Percentiles rank a stretch among this genome's conserved stretches.
These are phyloP conservation scores for Herpotrichia juniperi DNA, from an alignment of 2,329 filamentous ascomycete genomes.

Conservation along the genomic window DNA sequence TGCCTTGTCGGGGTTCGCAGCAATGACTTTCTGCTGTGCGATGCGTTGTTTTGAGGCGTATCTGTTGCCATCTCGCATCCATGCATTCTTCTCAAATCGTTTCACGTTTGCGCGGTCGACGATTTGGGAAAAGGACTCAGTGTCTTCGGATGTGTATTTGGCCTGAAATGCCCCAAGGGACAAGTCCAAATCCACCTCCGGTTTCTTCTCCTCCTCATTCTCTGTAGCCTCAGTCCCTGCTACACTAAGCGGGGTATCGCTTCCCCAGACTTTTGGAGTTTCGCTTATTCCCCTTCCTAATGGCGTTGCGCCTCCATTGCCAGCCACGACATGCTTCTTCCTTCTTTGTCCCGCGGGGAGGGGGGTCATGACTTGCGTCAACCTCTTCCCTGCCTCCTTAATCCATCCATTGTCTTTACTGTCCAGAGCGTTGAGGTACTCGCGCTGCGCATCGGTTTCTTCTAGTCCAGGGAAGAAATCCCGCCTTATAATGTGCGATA, in stretches of 20 bases:
- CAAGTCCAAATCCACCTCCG: slow-evolving; percentile 74
- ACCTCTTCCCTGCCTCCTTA: slow-evolving; percentile 70
- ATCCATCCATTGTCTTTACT: slow-evolving; percentile 89
- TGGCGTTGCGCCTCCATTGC: slow-evolving; percentile 37
- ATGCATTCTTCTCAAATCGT: slow-evolving; percentile 81
- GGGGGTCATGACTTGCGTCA: slow-evolving; percentile 79
- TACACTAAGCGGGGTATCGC: slow-evolving; percentile 75
- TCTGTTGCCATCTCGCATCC: slow-evolving; percentile 89
- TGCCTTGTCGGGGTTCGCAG: slow-evolving; percentile 57
- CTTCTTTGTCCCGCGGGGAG: slow-evolving; percentile 57
- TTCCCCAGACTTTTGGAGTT: slow-evolving; percentile 69
- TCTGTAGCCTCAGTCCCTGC: slow-evolving; percentile 42
- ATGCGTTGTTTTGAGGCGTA: slow-evolving; percentile 69
- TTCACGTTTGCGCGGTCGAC: slow-evolving; percentile 90
- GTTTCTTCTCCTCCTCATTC: slow-evolving; percentile 28
- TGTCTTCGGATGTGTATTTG: slow-evolving; percentile 96
- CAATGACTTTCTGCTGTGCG: slow-evolving; percentile 74
- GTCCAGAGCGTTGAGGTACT: slow-evolving; percentile 90
- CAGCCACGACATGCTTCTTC: slow-evolving; percentile 14
- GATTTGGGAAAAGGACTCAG: slow-evolving; percentile 93
- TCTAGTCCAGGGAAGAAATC: slow-evolving; percentile 95
- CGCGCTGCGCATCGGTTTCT: slow-evolving; percentile 84
- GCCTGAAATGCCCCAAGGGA: slow-evolving; percentile 85
- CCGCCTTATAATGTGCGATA: slow-evolving; percentile 92
- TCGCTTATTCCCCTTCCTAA: slow-evolving; percentile 41